These are phyloP conservation scores for Micractinium conductrix DNA, from an alignment of 139 green algal genomes.

Conservation along the genomic window DNA sequence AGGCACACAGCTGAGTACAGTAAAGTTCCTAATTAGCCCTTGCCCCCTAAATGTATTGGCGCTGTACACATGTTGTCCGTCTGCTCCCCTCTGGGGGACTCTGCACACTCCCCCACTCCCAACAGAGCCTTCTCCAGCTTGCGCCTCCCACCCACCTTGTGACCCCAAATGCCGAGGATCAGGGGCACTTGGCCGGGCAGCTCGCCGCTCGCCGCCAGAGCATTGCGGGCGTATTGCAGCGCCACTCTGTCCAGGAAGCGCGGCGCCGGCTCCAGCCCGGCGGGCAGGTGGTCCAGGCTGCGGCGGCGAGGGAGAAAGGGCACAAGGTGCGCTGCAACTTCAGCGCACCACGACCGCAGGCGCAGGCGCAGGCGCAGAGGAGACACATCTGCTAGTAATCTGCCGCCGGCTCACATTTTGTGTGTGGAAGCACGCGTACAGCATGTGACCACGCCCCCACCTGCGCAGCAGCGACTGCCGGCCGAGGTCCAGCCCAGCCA, in stretches of 20 bases:
- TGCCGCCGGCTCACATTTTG: too few relatives aligned
- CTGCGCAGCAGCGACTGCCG: neutral
- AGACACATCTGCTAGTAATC: too few relatives aligned
- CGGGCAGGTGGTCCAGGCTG: slow-evolving; percentile 1
- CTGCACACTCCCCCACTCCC: neutral
- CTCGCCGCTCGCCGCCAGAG: slow-evolving; percentile 5
- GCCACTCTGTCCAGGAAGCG: slow-evolving; percentile 26
- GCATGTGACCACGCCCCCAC: too few relatives aligned
- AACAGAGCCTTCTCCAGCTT: neutral
- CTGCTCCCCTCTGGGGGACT: neutral
- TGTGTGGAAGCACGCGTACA: too few relatives aligned
- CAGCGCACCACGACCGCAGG: too few relatives aligned
- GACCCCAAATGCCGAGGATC: slow-evolving; percentile 79
- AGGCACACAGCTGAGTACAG: neutral
- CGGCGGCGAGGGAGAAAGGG: neutral
- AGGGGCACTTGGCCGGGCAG: slow-evolving; percentile 59
- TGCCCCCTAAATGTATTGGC: neutral
- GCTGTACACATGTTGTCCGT: neutral
- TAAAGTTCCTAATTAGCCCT: neutral
- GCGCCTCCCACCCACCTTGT: slow-evolving; percentile 6
- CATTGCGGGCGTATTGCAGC: slow-evolving; percentile 29
- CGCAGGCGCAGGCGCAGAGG: too few relatives aligned
- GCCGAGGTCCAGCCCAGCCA: neutral
- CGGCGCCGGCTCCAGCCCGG: neutral
- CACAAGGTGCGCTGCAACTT: neutral